These are phyloP conservation scores for Lodderomyces beijingensis DNA, from an alignment of 1,139 yeast species.

Conservation along the genomic window DNA sequence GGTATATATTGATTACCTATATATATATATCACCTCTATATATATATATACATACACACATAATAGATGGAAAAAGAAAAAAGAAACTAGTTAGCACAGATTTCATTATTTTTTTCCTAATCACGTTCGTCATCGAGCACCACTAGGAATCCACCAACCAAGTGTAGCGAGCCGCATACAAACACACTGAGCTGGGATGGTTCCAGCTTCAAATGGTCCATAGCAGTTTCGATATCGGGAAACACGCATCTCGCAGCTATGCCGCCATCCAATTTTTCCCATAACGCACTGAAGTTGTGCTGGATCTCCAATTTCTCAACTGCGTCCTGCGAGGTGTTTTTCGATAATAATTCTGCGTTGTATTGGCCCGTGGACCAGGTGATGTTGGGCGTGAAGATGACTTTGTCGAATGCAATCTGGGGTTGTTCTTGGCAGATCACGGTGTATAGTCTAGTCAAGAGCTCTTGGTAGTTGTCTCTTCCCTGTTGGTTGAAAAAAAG, in stretches of 20 bases:
- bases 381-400: conserved; percentile 82
- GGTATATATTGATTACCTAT: too few relatives aligned
- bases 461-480: conserved; percentile 67
- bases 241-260: conserved; percentile 42
- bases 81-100: background rate
- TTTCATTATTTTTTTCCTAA: conserved; percentile 9
- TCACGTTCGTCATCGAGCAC: conserved; percentile 59
- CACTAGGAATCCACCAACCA: conserved; percentile 90
- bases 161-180: conserved; percentile 90
- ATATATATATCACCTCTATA: too few relatives aligned
- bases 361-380: conserved; percentile 85
- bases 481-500: conserved; percentile 91
- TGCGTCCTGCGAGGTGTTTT: conserved; percentile 73
- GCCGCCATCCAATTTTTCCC: conserved; percentile 54
- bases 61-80: conserved; percentile 1
- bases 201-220: conserved; percentile 44
- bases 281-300: conserved; percentile 61
- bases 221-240: conserved; percentile 73
- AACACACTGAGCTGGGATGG: conserved; percentile 44
- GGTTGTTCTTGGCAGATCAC: conserved; percentile 23
- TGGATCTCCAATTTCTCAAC: conserved; percentile 83
- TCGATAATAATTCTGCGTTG: conserved; percentile 77
- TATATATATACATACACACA: too few relatives aligned
- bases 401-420: conserved; percentile 58
- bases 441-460: conserved; percentile 52